Evolutionary conservation across 83 land plant species (phyloP).

Genomic region (Picea abies): DNA sequence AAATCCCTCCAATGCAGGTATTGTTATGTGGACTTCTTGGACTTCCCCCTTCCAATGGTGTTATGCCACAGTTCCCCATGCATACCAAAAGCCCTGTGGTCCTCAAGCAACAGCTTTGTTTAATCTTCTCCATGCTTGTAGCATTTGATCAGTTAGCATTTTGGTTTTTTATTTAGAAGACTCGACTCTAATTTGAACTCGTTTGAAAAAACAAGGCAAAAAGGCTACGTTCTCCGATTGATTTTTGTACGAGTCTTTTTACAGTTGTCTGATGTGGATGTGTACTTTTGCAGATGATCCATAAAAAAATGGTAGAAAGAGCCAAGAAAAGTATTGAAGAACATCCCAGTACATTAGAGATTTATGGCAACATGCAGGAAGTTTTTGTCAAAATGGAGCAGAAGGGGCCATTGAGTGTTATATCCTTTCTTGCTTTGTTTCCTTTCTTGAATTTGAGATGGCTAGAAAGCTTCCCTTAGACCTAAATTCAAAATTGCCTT

Average conservation of each 20-base stretch:
- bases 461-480: no score
- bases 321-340: slow-evolving; percentile 31
- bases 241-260: neutral
- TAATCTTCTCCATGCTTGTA: neutral
- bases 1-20: slow-evolving; percentile 2
- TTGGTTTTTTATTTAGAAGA: neutral
- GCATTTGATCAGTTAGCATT: neutral
- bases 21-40: slow-evolving; percentile 28
- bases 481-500: no score
- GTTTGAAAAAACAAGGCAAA: no score
- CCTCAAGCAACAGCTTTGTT: slow-evolving; percentile 24
- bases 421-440: neutral
- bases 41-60: slow-evolving; percentile 35
- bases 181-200: no score
- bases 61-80: slow-evolving; percentile 35
- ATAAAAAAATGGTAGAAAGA: slow-evolving; percentile 25
- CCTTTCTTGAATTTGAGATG: neutral
- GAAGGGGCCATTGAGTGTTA: neutral
- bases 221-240: neutral
- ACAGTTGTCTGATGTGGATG: neutral
- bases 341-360: slow-evolving; percentile 11
- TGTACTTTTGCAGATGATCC: slow-evolving; percentile 4
- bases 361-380: slow-evolving; percentile 29
- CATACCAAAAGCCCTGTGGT: slow-evolving; percentile 34
- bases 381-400: slow-evolving; percentile 12